These are phyloP conservation scores for Neonectria magnoliae DNA, from an alignment of 2,329 filamentous ascomycete species.

Conservation along the genomic window DNA sequence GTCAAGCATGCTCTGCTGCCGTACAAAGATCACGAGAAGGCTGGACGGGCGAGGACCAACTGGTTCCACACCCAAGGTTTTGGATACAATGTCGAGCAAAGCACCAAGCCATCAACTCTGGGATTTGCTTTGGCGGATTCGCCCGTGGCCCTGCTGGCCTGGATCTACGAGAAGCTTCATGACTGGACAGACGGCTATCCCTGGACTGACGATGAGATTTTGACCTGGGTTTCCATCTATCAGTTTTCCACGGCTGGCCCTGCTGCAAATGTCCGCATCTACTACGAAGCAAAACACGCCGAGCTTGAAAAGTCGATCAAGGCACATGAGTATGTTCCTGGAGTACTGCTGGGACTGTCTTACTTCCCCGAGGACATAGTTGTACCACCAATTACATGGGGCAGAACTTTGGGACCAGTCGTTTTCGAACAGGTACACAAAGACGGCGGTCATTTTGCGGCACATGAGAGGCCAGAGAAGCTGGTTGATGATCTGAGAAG, in stretches of 20 bases:
- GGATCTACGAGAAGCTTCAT: constrained; percentile 84
- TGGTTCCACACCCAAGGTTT: constrained; percentile 68
- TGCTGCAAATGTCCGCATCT: constrained; percentile 73
- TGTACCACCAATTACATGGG: constrained; percentile 65
- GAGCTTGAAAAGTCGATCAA: constrained; percentile 31
- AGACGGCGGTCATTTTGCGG: constrained; percentile 69
- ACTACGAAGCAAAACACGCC: constrained; percentile 71
- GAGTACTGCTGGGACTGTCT: constrained; percentile 57
- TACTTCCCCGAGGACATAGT: constrained; percentile 68
- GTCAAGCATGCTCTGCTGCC: constrained; percentile 63
- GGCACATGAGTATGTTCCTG: constrained; percentile 42
- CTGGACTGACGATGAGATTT: constrained; percentile 80
- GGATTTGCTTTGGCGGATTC: constrained; percentile 75
- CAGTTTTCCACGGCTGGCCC: constrained; percentile 76
- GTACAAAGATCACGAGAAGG: constrained; percentile 49
- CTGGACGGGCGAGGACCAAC: constrained; percentile 59
- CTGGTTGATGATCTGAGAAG: constrained; percentile 62
- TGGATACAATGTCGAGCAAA: constrained; percentile 48
- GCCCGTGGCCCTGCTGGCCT: constrained; percentile 76
- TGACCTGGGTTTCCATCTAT: constrained; percentile 80
- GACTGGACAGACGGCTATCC: constrained; percentile 79
- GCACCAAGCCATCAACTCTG: constrained; percentile 78
- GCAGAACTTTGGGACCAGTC: constrained; percentile 66
- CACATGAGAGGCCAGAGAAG: constrained; percentile 65
- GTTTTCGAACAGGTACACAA: constrained; percentile 64